These are phyloP conservation scores for Amoeboaphelidium protococcarum DNA, from an alignment of 371 early-diverging fungal genomes.

Conservation along the genomic window DNA sequence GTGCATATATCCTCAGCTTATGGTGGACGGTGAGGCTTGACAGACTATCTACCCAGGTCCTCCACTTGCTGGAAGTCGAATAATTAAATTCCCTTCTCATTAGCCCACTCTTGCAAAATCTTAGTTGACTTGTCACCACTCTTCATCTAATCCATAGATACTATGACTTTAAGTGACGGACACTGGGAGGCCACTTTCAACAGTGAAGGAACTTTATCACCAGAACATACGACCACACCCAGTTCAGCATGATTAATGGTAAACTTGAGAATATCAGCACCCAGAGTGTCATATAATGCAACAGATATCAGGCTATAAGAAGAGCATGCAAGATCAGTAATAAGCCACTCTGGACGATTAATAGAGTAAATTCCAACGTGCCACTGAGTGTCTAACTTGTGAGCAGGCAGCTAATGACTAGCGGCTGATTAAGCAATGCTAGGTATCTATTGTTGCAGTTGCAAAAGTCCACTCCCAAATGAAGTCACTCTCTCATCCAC, in stretches of 20 bases:
- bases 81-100: slow-evolving; percentile 13
- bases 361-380: slow-evolving; percentile 24
- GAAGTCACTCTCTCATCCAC: slow-evolving; percentile 10
- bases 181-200: slow-evolving; percentile 8
- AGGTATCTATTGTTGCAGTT: slow-evolving; percentile 1
- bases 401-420: no score
- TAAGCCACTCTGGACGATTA: slow-evolving; percentile 32
- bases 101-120: slow-evolving; percentile 5
- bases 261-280: slow-evolving; percentile 21
- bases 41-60: slow-evolving; percentile 24
- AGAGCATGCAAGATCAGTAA: slow-evolving; percentile 15
- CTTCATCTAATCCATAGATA: slow-evolving; percentile 14
- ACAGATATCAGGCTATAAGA: slow-evolving; percentile 9
- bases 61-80: slow-evolving; percentile 30
- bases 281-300: slow-evolving; percentile 38
- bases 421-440: not conserved
- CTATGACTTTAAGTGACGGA: slow-evolving; percentile 13
- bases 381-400: slow-evolving; percentile 8
- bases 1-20: slow-evolving; percentile 49
- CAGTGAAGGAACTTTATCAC: slow-evolving; percentile 20
- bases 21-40: slow-evolving; percentile 20
- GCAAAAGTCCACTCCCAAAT: slow-evolving; percentile 13
- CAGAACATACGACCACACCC: slow-evolving; percentile 17
- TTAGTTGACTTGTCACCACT: not conserved
- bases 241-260: slow-evolving; percentile 30